These are phyloP conservation scores for Lachnellula willkommii DNA, from an alignment of 2,329 filamentous ascomycete species.

Conservation along the genomic window DNA sequence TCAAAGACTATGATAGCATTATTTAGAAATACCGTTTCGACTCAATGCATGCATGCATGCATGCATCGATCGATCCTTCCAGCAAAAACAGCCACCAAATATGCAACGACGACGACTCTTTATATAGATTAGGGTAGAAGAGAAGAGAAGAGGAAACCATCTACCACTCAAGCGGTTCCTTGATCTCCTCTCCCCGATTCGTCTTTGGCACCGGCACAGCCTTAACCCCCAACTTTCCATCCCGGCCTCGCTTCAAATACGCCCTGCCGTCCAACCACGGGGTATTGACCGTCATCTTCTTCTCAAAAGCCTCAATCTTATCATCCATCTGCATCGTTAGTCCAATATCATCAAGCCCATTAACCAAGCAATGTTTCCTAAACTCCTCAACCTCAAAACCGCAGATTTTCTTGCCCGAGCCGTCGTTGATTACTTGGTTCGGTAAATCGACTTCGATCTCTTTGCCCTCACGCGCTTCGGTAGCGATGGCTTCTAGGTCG, in stretches of 20 bases:
- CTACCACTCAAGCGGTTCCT: constrained; percentile 85
- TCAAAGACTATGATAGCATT: background rate
- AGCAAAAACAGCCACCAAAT: background rate
- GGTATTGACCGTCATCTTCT: constrained; percentile 67
- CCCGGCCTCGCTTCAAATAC: constrained; percentile 62
- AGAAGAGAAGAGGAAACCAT: background rate
- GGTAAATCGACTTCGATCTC: constrained; percentile 88
- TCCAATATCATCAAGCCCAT: constrained; percentile 93
- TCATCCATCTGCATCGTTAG: constrained; percentile 88
- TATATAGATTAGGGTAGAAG: background rate
- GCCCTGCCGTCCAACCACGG: constrained; percentile 88
- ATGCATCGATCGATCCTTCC: background rate
- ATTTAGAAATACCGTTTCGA: background rate
- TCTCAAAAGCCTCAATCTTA: constrained; percentile 81
- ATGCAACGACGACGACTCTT: background rate
- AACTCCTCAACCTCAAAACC: constrained; percentile 88
- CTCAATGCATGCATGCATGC: background rate
- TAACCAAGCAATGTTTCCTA: constrained; percentile 87
- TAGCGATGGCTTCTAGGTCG: constrained; percentile 64
- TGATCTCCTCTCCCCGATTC: constrained; percentile 77
- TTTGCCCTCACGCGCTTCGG: constrained; percentile 69
- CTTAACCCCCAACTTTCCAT: constrained; percentile 52
- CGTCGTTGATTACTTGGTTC: constrained; percentile 75
- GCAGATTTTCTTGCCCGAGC: constrained; percentile 66
- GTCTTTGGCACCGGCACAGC: constrained; percentile 74